Conservation (phyloP, 2,329 filamentous ascomycete species). For the Pestalotiopsis sp. region DNA sequence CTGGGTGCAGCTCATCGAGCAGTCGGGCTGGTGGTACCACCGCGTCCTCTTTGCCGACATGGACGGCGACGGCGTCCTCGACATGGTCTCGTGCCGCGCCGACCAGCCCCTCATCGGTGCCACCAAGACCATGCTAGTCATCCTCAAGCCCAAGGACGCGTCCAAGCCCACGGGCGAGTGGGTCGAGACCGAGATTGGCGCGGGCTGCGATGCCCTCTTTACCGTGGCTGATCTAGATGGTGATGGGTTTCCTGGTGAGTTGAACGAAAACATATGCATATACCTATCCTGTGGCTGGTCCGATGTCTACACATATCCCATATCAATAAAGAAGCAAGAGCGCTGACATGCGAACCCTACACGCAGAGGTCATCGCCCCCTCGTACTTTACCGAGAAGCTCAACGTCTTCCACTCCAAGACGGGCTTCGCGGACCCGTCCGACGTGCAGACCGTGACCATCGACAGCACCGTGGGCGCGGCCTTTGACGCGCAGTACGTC, state of each 20-base stretch:
- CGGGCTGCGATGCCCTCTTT: conserved; percentile 7
- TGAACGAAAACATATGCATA: too few relatives aligned
- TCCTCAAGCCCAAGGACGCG: conserved; percentile 1
- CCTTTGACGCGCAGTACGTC: conserved; percentile 2
- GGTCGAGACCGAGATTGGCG: conserved; percentile 10
- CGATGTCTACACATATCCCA: too few relatives aligned
- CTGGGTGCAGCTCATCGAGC: not conserved
- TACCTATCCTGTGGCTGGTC: too few relatives aligned
- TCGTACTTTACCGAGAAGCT: conserved; percentile 8
- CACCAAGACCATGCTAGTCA: conserved; percentile 3
- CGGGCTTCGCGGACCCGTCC: not conserved
- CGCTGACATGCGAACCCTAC: too few relatives aligned
- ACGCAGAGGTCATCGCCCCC: not conserved
- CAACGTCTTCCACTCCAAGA: conserved; percentile 7
- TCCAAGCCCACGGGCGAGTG: not conserved
- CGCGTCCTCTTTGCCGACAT: conserved; percentile 7
- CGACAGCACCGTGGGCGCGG: not conserved
- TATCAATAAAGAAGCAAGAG: too few relatives aligned
- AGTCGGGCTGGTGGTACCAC: conserved; percentile 8
- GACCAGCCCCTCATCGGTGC: not conserved
- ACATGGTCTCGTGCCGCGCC: conserved; percentile 6
- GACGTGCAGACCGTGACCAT: conserved; percentile 6
- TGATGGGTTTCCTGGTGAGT: not conserved
- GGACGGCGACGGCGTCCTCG: not conserved
- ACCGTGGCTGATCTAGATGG: not conserved